Conservation (phyloP, 495 filamentous ascomycete species). For the Xylaria telfairii region DNA sequence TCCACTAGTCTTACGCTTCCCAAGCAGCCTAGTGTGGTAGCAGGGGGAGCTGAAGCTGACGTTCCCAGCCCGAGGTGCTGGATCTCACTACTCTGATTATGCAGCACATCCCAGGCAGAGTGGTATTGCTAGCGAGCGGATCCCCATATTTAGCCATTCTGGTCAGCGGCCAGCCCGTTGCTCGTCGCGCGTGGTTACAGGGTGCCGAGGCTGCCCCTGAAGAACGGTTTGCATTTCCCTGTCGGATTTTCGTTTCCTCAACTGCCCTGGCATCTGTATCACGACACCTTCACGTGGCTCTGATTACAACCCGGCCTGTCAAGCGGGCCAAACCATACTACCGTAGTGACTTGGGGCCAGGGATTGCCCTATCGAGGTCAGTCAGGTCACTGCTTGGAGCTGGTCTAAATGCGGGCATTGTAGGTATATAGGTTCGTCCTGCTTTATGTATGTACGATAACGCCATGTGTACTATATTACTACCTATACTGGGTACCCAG, state of each 20-base stretch:
- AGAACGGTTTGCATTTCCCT: constrained; percentile 15
- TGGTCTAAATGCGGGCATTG: background rate
- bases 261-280: constrained; percentile 23
- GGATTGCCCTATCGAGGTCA: background rate
- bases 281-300: constrained; percentile 29
- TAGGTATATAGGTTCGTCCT: background rate
- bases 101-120: constrained; percentile 20
- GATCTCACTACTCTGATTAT: constrained; percentile 23
- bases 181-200: constrained; percentile 16
- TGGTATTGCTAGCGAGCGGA: constrained; percentile 18
- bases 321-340: background rate
- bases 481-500: no score
- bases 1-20: background rate
- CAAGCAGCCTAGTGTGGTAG: background rate
- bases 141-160: constrained; percentile 24
- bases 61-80: constrained; percentile 26
- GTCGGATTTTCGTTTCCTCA: constrained; percentile 18
- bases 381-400: background rate
- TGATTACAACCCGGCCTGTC: constrained; percentile 16
- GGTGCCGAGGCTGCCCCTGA: constrained; percentile 26
- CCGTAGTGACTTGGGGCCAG: background rate
- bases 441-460: background rate
- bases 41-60: constrained; percentile 21
- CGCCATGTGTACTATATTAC: background rate
- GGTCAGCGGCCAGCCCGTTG: constrained; percentile 21